Conservation (phyloP, 2,329 filamentous ascomycete genomes). For the Periconia sp. region DNA sequence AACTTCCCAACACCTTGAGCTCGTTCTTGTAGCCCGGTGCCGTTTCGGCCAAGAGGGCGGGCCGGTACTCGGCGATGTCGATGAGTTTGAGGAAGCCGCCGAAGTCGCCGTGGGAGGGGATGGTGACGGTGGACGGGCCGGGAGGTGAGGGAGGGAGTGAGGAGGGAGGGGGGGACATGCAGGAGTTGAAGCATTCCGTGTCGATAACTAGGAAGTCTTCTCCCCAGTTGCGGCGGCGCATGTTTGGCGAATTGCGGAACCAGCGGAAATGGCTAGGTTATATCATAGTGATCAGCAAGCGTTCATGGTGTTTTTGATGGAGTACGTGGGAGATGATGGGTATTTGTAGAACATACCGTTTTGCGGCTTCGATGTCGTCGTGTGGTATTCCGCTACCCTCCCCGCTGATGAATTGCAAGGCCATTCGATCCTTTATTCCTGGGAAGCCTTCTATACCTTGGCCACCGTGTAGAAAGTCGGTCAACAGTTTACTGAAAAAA, state of each 20-base stretch:
- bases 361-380: constrained; percentile 8
- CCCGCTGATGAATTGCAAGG: constrained; percentile 6
- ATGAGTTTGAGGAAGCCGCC: constrained; percentile 8
- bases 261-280: constrained; percentile 1
- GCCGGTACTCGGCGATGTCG: neutral
- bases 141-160: neutral
- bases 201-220: constrained; percentile 10
- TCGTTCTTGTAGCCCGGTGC: constrained; percentile 5
- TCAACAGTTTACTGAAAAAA: constrained; percentile 2
- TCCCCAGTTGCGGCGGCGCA: constrained; percentile 2
- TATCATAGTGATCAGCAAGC: neutral
- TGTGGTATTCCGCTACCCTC: constrained; percentile 3
- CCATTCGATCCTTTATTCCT: constrained; percentile 1
- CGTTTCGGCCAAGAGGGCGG: neutral
- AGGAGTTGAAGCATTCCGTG: constrained; percentile 6
- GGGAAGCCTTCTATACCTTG: constrained; percentile 7
- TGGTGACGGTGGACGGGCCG: neutral
- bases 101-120: constrained; percentile 3
- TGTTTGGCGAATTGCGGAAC: constrained; percentile 1
- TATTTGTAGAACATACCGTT: neutral
- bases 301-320: neutral
- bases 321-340: too few species aligned
- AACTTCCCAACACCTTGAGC: constrained; percentile 5
- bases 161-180: neutral
- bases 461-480: constrained; percentile 1